phyloP scores from a whole-genome alignment of 2,329 filamentous ascomycete genomes.

The Clarireedia homoeocarpa region DNA sequence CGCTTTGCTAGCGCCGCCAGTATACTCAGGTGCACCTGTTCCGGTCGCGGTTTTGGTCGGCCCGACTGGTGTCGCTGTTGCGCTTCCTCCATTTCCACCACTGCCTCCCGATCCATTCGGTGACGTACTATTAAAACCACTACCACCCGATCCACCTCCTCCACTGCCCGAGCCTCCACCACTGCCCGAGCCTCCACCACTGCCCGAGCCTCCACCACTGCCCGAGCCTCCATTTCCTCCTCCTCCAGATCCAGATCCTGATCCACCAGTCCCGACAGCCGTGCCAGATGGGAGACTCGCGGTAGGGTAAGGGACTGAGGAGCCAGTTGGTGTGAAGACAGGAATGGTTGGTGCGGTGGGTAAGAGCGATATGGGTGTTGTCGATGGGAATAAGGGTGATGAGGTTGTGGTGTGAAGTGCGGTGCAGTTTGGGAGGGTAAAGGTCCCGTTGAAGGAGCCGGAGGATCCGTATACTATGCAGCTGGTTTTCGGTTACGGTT shows the following conservation, averaged over 20 bases:
- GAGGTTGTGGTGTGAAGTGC: slow-evolving; percentile 15
- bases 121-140: not conserved
- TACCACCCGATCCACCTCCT: not conserved
- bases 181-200: not conserved
- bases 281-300: not conserved
- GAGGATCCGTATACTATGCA: slow-evolving; percentile 37
- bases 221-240: not conserved
- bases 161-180: not conserved
- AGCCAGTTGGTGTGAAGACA: slow-evolving; percentile 9
- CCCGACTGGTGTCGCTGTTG: slow-evolving; percentile 12
- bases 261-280: slow-evolving; percentile 1
- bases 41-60: slow-evolving; percentile 7
- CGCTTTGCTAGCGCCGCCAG: not conserved
- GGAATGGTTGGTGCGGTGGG: slow-evolving; percentile 9
- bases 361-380: not conserved
- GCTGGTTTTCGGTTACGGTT: slow-evolving; percentile 12
- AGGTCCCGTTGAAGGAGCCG: slow-evolving; percentile 29
- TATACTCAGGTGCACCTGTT: slow-evolving; percentile 1
- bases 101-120: not conserved
- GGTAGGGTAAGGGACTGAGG: not conserved
- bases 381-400: not conserved
- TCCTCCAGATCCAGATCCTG: not conserved
- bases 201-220: not conserved
- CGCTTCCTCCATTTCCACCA: not conserved
- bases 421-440: slow-evolving; percentile 31